phyloP scores from a whole-genome alignment of 805 yeast species.

The Isabelozyma rhagii region DNA sequence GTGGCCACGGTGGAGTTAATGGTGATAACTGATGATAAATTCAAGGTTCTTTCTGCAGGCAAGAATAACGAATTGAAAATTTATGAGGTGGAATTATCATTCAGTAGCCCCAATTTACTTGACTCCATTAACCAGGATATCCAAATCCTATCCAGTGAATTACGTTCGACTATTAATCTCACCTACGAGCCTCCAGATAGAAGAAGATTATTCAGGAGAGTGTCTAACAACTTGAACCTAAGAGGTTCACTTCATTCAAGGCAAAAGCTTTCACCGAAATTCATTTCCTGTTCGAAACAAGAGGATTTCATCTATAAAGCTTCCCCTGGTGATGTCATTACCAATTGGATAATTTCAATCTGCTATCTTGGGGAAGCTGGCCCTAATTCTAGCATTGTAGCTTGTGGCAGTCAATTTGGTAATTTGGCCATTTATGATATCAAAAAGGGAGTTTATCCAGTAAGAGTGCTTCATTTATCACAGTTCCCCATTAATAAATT shows the following conservation, averaged over 20 bases:
- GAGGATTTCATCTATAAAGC: conserved; percentile 8
- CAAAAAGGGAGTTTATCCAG: conserved; percentile 9
- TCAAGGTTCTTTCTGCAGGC: conserved; percentile 22
- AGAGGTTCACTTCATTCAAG: background rate
- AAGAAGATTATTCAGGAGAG: conserved; percentile 4
- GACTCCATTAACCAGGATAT: conserved; percentile 1
- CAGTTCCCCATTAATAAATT: conserved; percentile 21
- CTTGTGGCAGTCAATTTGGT: conserved; percentile 34
- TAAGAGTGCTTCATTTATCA: conserved; percentile 15
- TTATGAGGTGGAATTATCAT: conserved; percentile 17
- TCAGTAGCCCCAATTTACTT: background rate
- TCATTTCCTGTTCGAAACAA: conserved; percentile 7
- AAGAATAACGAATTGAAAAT: conserved; percentile 23
- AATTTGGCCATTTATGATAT: conserved; percentile 17
- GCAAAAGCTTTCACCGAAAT: conserved; percentile 8
- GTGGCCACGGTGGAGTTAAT: conserved; percentile 17
- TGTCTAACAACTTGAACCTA: background rate
- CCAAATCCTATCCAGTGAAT: background rate
- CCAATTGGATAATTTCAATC: conserved; percentile 21
- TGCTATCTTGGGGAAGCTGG: conserved; percentile 10
- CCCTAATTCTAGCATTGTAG: conserved; percentile 7
- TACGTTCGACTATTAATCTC: background rate
- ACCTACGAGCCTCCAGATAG: conserved; percentile 1
- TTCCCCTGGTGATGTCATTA: conserved; percentile 5
- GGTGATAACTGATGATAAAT: conserved; percentile 5